Percentiles rank a stretch among this genome's conserved stretches.
Evolutionary conservation across 2,329 filamentous ascomycete species (phyloP).

Genomic region (Aspergillus japonicus): DNA sequence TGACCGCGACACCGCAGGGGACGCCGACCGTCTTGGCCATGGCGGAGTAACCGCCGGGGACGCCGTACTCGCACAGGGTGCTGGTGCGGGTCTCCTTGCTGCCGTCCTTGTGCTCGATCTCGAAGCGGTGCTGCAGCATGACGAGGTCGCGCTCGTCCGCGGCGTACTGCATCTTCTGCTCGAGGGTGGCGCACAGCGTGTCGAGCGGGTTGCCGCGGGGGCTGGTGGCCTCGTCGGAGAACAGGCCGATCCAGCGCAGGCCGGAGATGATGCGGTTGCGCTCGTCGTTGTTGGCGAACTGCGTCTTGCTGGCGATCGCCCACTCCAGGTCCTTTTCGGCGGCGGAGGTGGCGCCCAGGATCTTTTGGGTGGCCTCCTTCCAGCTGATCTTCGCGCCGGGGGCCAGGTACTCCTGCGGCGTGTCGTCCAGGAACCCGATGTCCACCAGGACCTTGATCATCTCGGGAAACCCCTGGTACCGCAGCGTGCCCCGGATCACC

Average conservation of each 20-base stretch:
- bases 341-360: constrained; percentile 67
- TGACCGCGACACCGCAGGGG: constrained; percentile 71
- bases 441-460: constrained; percentile 86
- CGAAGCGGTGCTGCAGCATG: constrained; percentile 64
- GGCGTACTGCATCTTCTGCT: constrained; percentile 88
- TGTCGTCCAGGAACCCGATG: constrained; percentile 81
- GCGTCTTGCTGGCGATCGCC: constrained; percentile 72
- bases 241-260: constrained; percentile 68
- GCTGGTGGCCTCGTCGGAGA: constrained; percentile 67
- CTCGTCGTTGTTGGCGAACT: constrained; percentile 67
- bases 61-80: constrained; percentile 80
- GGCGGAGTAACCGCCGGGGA: constrained; percentile 72
- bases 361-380: constrained; percentile 79
- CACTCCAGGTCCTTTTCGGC: constrained; percentile 68
- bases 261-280: constrained; percentile 69
- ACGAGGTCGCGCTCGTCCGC: constrained; percentile 82
- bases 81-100: constrained; percentile 73
- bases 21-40: constrained; percentile 84
- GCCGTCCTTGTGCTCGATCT: constrained; percentile 79
- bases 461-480: constrained; percentile 54
- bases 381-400: constrained; percentile 65
- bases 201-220: constrained; percentile 79
- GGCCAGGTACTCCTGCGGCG: constrained; percentile 59
- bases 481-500: constrained; percentile 59
- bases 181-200: constrained; percentile 83